These are phyloP conservation scores for Ganoderma lingzhi DNA, from an alignment of 1,284 basidiomycete species.

Conservation along the genomic window DNA sequence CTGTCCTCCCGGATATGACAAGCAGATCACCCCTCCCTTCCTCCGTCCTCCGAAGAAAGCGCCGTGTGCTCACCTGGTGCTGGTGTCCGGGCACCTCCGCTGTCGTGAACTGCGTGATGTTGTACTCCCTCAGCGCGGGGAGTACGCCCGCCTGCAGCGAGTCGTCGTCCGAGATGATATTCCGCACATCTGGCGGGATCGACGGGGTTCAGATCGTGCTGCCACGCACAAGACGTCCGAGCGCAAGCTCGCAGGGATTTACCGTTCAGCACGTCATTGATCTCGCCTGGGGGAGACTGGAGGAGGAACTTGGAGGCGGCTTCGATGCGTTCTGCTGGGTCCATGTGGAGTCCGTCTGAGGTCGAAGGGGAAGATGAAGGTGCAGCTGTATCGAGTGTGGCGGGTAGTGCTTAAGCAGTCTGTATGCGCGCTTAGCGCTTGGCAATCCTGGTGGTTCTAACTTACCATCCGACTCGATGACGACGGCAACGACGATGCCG, in stretches of 20 bases:
- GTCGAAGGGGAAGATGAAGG: not conserved
- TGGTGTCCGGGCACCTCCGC: slow-evolving; percentile 80
- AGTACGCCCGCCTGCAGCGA: slow-evolving; percentile 79
- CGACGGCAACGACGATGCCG: no score
- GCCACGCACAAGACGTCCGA: not conserved
- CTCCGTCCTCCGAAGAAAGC: not conserved
- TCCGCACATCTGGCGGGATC: slow-evolving; percentile 77
- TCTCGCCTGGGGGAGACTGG: slow-evolving; percentile 93
- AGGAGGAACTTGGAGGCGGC: slow-evolving; percentile 82
- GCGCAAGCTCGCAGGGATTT: slow-evolving; percentile 15
- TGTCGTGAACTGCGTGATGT: slow-evolving; percentile 84
- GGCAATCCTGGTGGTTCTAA: no score
- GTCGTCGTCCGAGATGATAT: slow-evolving; percentile 87
- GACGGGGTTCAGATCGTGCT: slow-evolving; percentile 18
- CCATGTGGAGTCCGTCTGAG: slow-evolving; percentile 50
- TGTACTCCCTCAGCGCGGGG: slow-evolving; percentile 84
- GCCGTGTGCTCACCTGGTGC: slow-evolving; percentile 64
- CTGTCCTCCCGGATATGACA: slow-evolving; percentile 46
- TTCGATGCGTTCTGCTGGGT: slow-evolving; percentile 67
- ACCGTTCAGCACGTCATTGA: slow-evolving; percentile 95
- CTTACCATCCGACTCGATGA: no score
- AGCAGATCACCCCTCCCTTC: slow-evolving; percentile 6
- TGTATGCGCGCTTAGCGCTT: not conserved
- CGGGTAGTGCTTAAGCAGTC: not conserved
- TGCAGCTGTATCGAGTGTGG: not conserved